These are phyloP conservation scores for Collybia sordida DNA, from an alignment of 768 basidiomycete genomes.

Conservation along the genomic window DNA sequence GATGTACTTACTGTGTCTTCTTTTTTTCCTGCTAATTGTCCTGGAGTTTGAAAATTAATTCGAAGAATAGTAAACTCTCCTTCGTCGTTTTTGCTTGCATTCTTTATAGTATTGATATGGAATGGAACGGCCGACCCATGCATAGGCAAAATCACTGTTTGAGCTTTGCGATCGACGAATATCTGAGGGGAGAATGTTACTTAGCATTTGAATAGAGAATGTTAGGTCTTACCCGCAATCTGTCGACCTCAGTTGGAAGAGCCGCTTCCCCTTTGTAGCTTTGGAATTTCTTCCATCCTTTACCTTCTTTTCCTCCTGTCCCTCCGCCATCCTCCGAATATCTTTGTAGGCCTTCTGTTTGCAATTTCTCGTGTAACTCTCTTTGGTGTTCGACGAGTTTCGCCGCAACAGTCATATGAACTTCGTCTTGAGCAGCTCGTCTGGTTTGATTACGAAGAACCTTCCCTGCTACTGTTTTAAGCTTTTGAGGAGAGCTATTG, in stretches of 20 bases:
- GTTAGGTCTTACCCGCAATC: conserved; percentile 60
- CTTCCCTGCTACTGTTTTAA: conserved; percentile 72
- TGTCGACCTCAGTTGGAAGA: conserved; percentile 81
- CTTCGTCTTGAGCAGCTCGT: conserved; percentile 82
- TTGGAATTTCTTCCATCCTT: conserved; percentile 94
- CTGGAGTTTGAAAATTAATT: conserved; percentile 98
- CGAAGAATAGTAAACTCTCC: conserved; percentile 92
- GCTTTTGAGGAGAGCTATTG: conserved; percentile 70
- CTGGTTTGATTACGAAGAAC: conserved; percentile 90
- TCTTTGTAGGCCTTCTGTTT: conserved; percentile 76
- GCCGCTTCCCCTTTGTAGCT: conserved; percentile 96
- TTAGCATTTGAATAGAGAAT: not conserved
- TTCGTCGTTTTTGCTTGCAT: conserved; percentile 96
- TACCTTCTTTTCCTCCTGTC: conserved; percentile 78
- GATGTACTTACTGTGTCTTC: conserved; percentile 79
- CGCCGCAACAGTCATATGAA: conserved; percentile 72
- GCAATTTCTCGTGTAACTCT: conserved; percentile 74
- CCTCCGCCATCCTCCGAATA: conserved; percentile 83
- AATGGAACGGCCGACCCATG: conserved; percentile 96
- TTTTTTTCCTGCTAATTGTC: conserved; percentile 96
- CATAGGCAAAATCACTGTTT: conserved; percentile 89
- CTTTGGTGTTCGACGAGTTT: conserved; percentile 87
- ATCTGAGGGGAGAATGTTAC: conserved; percentile 52
- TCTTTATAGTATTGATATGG: conserved; percentile 98
- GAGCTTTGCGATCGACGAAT: conserved; percentile 85